These are phyloP conservation scores for Lodderomyces parapsilosis DNA, from an alignment of 1,139 yeast genomes.

Conservation along the genomic window DNA sequence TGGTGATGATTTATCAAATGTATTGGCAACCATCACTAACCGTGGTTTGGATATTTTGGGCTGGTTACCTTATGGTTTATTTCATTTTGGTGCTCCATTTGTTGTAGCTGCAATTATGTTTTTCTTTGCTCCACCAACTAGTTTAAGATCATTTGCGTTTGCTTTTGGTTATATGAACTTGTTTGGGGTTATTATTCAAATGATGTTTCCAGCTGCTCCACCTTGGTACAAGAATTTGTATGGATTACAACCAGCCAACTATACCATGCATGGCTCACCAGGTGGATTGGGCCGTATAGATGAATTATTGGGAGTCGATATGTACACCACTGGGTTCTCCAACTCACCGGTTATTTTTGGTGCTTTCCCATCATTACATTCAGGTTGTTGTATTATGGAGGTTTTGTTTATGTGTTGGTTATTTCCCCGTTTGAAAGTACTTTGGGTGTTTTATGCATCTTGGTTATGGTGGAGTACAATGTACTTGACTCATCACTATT, in stretches of 20 bases:
- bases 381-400: slow-evolving; percentile 93
- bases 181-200: slow-evolving; percentile 77
- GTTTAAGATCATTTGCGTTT: slow-evolving; percentile 83
- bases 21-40: slow-evolving; percentile 73
- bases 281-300: slow-evolving; percentile 96
- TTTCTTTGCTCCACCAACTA: slow-evolving; percentile 90
- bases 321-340: slow-evolving; percentile 82
- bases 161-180: slow-evolving; percentile 98
- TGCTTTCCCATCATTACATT: slow-evolving; percentile 95
- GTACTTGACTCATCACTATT: slow-evolving; percentile 95
- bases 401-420: slow-evolving; percentile 80
- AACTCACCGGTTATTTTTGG: slow-evolving; percentile 96
- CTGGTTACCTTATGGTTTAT: slow-evolving; percentile 93
- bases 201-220: slow-evolving; percentile 91
- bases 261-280: slow-evolving; percentile 90
- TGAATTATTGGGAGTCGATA: slow-evolving; percentile 69
- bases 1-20: slow-evolving; percentile 89
- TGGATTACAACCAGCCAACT: slow-evolving; percentile 88
- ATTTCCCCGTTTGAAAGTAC: slow-evolving; percentile 65
- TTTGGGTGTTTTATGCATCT: slow-evolving; percentile 72
- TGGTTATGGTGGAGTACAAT: slow-evolving; percentile 99
- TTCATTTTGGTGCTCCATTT: slow-evolving; percentile 89
- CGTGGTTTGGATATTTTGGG: slow-evolving; percentile 77
- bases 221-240: slow-evolving; percentile 94
- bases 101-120: slow-evolving; percentile 78